Base-by-base conservation (phyloP, 2,329 filamentous ascomycete species). In the Aspergillus texensis region DNA sequence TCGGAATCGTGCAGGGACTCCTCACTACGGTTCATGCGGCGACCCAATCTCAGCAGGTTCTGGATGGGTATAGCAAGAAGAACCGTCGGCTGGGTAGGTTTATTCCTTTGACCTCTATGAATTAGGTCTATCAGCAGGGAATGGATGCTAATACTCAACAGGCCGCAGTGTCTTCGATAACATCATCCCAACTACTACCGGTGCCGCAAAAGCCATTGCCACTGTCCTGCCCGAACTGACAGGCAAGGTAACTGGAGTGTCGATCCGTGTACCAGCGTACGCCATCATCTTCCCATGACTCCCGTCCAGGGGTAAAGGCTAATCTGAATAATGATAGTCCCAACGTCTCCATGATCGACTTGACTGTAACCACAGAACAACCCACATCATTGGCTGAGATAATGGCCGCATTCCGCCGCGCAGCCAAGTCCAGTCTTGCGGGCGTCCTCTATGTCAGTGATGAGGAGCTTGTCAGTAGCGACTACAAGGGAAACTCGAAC, bases 221-320 rank as follows among this genome's bases (percentile, higher is more conserved):
- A 95, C 96, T 86, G 93, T 97, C 84, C 95, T 97, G 75, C 93
- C 93, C 71, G 86, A 87, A 73, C 88, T 97, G 74, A 95, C 96
- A 83, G 93, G 93, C 86, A 97, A 96, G 88, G 91, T 96, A 70
- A 96, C 93, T 67, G 93, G 93, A 84, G 96, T 96, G 91, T 89
- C 93, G 71, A 93, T 97, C 88, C 93, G 93, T 88, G 93, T 97
- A 61, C 93, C 93, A 71, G 96, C 93, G 72, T 74, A 62, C 65
- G 72, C 59, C 11, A 24, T 24, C 8, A 28, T 11, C 2, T 4
- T 30, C 26, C 4, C 10, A 2, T 28, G 6, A 1, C 19, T 12
- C 19, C 9, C 4, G 2, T 34, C 0, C 9, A 5, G 3, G 14
- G 14, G 8, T 21, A 24, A 1, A 21, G 3, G 9, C 6, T 19